Conservation (phyloP, 1,139 yeast genomes). For the Kurtzmaniella quercitrusa region DNA sequence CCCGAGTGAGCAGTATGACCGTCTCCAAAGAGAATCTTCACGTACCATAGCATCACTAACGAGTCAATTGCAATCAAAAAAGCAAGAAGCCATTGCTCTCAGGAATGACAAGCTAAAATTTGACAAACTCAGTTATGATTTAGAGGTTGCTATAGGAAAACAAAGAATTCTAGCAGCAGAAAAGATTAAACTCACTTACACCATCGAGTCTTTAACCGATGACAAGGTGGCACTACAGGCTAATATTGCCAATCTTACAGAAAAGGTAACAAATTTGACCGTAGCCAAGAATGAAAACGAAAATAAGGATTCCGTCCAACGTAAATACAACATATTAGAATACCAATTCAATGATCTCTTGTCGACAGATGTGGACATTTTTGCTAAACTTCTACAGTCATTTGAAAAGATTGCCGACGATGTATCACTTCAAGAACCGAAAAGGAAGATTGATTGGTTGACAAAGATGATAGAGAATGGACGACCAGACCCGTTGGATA, state of each 20-base stretch:
- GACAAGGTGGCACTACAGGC: conserved; percentile 34
- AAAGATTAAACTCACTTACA: conserved; percentile 40
- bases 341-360: conserved; percentile 36
- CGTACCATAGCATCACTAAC: conserved; percentile 25
- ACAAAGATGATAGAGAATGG: conserved; percentile 14
- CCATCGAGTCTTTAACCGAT: conserved; percentile 33
- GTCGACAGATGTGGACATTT: conserved; percentile 33
- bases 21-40: conserved; percentile 22
- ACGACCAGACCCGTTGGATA: conserved; percentile 4
- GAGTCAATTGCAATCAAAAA: conserved; percentile 24
- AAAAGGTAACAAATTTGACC: conserved; percentile 22
- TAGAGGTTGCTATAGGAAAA: conserved; percentile 43
- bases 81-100: conserved; percentile 20
- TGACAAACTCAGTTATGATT: conserved; percentile 33
- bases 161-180: conserved; percentile 48
- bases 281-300: conserved; percentile 14
- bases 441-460: conserved; percentile 43
- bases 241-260: conserved; percentile 29
- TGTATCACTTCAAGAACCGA: conserved; percentile 53
- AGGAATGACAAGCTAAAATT: conserved; percentile 18
- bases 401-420: conserved; percentile 57
- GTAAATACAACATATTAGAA: conserved; percentile 23
- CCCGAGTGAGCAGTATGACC: conserved; percentile 15
- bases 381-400: conserved; percentile 40
- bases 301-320: conserved; percentile 13